Evolutionary conservation across 1,284 basidiomycete species (phyloP), one percentile per base, ranked within the genome.

Genomic region (Ustilago loliicola): DNA sequence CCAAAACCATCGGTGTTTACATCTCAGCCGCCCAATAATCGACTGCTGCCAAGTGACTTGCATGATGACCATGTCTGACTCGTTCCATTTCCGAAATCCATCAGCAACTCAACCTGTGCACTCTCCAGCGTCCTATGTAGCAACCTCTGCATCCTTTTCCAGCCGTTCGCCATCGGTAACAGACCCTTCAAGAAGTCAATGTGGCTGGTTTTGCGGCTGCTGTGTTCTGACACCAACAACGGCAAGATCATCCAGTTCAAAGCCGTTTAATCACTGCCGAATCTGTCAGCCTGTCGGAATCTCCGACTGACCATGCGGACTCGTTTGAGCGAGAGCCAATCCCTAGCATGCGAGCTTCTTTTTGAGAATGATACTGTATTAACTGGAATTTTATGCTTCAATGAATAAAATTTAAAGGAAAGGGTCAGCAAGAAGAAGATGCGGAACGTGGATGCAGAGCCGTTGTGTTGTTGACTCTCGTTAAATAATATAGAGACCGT

Each of bases 241-340:
- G n/a, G n/a, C n/a, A n/a, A n/a, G n/a, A n/a, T n/a, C n/a, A n/a
- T n/a, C n/a, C n/a, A n/a, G n/a, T n/a, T n/a, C n/a, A n/a, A n/a
- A n/a, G n/a, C n/a, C n/a, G n/a, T n/a, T n/a, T n/a, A n/a, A n/a
- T n/a, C n/a, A 17, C 25, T 5, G 36, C 7, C 36, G 9, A 38
- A 3, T 10, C 36, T 38, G 36, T 38, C 36, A 38, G 36, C 15
- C 25, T 51, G 2, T 27, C 50, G 50, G 54, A 21, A 17, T 27
- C n/a, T 55, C 54, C 54, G 54, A 55, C 6, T 13, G 17, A 55
- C 34, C 54, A 55, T 55, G 54, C 54, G 54, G 54, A 13, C 23
- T 19, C 21, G n/a, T 55, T 32, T 21, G n/a, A 38, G 36, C 36
- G 36, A 38, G 54, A 42, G 36, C 54, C 54, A 55, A 40, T 38